Base-by-base conservation (phyloP, 1,139 yeast species). In the Scheffersomyces cryptocercus region DNA sequence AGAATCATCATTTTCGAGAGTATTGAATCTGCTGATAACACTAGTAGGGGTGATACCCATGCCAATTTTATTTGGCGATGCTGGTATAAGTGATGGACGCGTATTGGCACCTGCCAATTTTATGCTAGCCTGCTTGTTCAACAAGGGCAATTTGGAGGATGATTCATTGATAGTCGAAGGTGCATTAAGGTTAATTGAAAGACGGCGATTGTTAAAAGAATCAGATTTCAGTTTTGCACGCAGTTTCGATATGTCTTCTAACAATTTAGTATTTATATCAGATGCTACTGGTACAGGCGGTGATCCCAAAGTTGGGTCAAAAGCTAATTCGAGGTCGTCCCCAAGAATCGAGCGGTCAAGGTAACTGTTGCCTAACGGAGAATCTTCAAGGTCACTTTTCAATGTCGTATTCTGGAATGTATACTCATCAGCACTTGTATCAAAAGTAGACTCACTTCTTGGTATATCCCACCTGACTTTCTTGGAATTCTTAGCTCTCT, bases 401-500 rank as follows among this genome's bases (percentile, higher is more conserved):
- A 53, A 42, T 28, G 49, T 36, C 7, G 44, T 42, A 29, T 54
- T 53, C 9, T 54, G 59, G 13, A 46, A 29, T 6, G 47, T 45
- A 20, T 20, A 20, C 28, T 59, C 65, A 33, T 58, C 63, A 50
- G 59, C 49, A 35, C 70, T 64, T 13, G 56, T 35, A 47, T 59
- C 59, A 43, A 68, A 61, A 29, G 64, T 62, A 4, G 57, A 47
- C 46, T 70, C 74, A 33, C 48, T 58, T 28, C 56, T 58, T 6
- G 69, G 68, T 2, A 65, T 64, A 47, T 68, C 73, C 70, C 76
- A 70, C 40, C 73, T 67, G 0, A 71, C 75, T 40, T 64, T 67
- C 42, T 67, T 70, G 5, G 51, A 40, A 6, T 41, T 40, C 43
- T 47, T 49, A 14, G 39, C 14, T 29, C 48, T 41, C 24, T 37